Evolutionary conservation across 202 grass and related monocot genomes (phyloP).

Genomic region (Setaria viridis): DNA sequence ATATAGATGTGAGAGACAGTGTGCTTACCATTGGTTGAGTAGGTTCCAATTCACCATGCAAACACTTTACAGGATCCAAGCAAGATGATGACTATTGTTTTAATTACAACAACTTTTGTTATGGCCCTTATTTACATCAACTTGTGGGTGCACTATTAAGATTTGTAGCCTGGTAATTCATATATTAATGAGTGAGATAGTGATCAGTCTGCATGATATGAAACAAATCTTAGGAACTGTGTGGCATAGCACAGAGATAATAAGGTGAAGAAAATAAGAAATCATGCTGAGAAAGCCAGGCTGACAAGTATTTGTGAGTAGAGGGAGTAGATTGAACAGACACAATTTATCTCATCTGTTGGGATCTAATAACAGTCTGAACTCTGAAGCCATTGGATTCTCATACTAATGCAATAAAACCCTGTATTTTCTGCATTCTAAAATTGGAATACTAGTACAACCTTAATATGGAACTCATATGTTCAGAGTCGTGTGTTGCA

Average conservation of each 20-base stretch:
- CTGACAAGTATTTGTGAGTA: not conserved
- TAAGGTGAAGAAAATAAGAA: too few species aligned
- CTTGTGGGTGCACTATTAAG: not conserved
- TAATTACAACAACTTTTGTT: not conserved
- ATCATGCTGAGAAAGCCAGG: not conserved
- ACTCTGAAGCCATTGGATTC: not conserved
- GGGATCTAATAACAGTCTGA: not conserved
- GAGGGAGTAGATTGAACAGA: not conserved
- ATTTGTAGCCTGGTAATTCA: not conserved
- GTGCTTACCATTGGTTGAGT: not conserved
- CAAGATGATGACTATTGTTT: not conserved
- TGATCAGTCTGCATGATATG: not conserved
- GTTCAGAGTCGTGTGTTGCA: not conserved
- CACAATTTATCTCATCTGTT: not conserved
- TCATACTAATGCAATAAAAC: not conserved
- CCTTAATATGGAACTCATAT: constrained; percentile 14
- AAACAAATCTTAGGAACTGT: not conserved
- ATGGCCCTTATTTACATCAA: not conserved
- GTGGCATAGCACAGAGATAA: not conserved
- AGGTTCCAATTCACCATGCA: not conserved
- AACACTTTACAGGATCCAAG: constrained; percentile 13
- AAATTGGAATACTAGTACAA: not conserved
- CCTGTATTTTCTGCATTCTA: not conserved
- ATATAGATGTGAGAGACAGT: not conserved
- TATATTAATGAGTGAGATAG: not conserved